Evolutionary conservation across 1,284 basidiomycete species (phyloP), one percentile per base, ranked within the genome.

Genomic region (Ceratobasidium sp.): DNA sequence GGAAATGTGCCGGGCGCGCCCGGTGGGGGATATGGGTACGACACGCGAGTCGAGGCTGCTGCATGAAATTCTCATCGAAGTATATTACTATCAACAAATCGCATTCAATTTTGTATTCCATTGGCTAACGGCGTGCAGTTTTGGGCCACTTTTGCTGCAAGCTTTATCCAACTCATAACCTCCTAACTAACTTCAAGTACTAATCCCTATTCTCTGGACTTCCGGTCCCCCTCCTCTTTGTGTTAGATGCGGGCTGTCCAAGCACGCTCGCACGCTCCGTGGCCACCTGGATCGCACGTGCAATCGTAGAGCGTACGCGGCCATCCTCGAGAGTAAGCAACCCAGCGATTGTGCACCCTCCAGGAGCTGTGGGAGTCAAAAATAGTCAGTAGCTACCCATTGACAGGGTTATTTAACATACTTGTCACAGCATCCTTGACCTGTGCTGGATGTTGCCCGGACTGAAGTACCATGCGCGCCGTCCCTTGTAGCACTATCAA

Each of bases 341-440:
- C 16, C 97, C 97, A 0, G 97, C 97, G 76, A 99, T 99, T 0
- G 97, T 99, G 79, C 97, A 99, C 39, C 97, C 97, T 73, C 97
- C 97, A 0, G 97, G 97, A 50, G 97, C 96, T 98, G 75, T 60
- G 28, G 2, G 55, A 52, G 34, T 18, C 18, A 45, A n/a, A 55
- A 52, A 36, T 21, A 46, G 6, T 72, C 36, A 57, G 4, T 12
- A 34, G 5, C 12, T 50, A 58, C 61, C 10, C 1, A 83, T 30
- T 12, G 16, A 23, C 23, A 53, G 58, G 39, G 32, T 14, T 39
- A 1, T 16, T n/a, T 10, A 3, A 79, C 92, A 78, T 78, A 95
- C 96, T 99, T 1, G 97, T 98, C 5, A 99, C 97, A 28, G 93
- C 90, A 81, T 99, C 97, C 81, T 98, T 99, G 77, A 99, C 90